Conservation (phyloP, 2,329 filamentous ascomycete species). For the Elsinoe fawcettii region DNA sequence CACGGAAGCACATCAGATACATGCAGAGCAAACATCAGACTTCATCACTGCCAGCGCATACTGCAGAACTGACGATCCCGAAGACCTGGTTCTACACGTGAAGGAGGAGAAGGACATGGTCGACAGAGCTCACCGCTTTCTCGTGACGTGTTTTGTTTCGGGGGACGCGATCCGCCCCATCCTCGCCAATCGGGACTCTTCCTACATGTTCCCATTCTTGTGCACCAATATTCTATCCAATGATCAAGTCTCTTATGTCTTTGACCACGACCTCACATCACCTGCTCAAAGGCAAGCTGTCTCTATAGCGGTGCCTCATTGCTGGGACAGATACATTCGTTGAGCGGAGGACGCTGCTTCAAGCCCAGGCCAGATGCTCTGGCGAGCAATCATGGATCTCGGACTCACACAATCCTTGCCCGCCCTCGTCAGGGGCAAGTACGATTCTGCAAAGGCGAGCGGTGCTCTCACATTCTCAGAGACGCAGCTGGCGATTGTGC, state of each 20-base stretch:
- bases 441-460: slow-evolving; percentile 29
- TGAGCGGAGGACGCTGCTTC: too few species aligned
- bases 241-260: too few species aligned
- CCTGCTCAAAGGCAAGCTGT: background rate
- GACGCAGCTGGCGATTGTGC: slow-evolving; percentile 33
- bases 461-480: slow-evolving; percentile 33
- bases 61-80: background rate
- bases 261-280: background rate
- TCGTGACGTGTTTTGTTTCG: background rate
- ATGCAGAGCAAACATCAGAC: background rate
- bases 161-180: background rate
- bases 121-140: background rate
- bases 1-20: background rate
- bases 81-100: too few species aligned
- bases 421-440: slow-evolving; percentile 32
- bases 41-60: background rate
- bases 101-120: background rate
- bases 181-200: too few species aligned
- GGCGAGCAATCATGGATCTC: slow-evolving; percentile 13
- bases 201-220: too few species aligned
- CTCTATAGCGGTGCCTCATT: background rate
- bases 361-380: too few species aligned
- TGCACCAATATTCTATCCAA: too few species aligned
- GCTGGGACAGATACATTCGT: background rate
- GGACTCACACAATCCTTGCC: slow-evolving; percentile 16